Evolutionary conservation across 352 stramenopile species (phyloP), one percentile per base, ranked within the genome.

Genomic region (Aphanomyces euteiches): DNA sequence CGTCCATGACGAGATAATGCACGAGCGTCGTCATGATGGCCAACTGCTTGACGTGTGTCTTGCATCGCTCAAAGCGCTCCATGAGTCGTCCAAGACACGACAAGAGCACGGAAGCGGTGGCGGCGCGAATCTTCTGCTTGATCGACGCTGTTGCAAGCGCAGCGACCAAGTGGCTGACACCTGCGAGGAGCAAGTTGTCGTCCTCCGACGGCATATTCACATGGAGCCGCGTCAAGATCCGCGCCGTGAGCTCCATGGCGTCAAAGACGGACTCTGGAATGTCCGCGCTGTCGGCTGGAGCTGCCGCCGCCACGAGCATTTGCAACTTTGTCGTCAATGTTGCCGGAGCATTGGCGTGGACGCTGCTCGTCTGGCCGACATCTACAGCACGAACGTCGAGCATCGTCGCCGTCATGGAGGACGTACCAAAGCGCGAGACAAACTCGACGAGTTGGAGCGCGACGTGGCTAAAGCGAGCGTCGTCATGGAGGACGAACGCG

Each of bases 1-100:
- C 63, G 50, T 69, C 63, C n/a, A 69, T 17, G 5, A 69, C 45
- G n/a, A 69, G 63, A 40, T 47, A 69, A 36, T 61, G 39, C 10
- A 69, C 21, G 4, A 69, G 63, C 10, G 40, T 61, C 36, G 63
- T 58, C n/a, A 69, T 17, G 36, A 69, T 21, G 3, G 13, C 4
- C 3, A 28, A n/a, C 50, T 61, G 19, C 50, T 37, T 61, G 19
- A 21, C 63, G 37, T 17, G 19, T 4, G 63, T 43, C 37, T 19
- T 43, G 36, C 41, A 36, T 5, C n/a, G 12, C 4, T 40, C 47
- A 15, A 60, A 17, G 3, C 63, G 47, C 37, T 69, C 63, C 5
- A 69, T 17, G 21, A 69, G 63, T 7, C 63, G 63, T 7, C 63
- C 63, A 58, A 69, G 12, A 12, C 43, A 58, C 47, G 63, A 47